Evolutionary conservation across 768 basidiomycete genomes (phyloP), one percentile per base, ranked within the genome.

Genomic region (Mycena epipterygia): DNA sequence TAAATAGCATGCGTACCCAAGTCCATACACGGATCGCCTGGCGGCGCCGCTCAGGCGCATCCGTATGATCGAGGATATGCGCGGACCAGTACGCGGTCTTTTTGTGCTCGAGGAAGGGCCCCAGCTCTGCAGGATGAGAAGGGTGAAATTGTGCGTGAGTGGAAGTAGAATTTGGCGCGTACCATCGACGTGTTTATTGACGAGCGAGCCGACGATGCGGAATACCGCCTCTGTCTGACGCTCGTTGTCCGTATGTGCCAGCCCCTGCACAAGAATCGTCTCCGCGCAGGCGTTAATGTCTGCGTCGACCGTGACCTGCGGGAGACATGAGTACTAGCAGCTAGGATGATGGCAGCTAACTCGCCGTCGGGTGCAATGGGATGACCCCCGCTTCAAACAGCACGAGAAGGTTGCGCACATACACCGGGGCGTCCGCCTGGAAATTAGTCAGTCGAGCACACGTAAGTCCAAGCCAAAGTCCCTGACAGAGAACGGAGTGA

Each of bases 131-230:
- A 17, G 23, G 29, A 37, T 29, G 21, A 49, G 23, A 35, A 29
- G 37, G 2, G 14, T 2, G n/a, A n/a, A n/a, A n/a, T n/a, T n/a
- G n/a, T n/a, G n/a, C n/a, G n/a, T n/a, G 12, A 12, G 21, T 3
- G 5, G 44, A 32, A 21, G 25, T 9, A 35, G 5, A 25, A n/a
- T n/a, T 25, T 49, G 73, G 4, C 25, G 25, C 86, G 71, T 55
- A 95, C 96, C 90, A 44, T 90, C 86, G 13, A 85, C 83, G 41
- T 90, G 88, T 79, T 96, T 95, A 79, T 98, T 98, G 30, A 96
- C 80, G n/a, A 94, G 81, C 0, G 91, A 87, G 1, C 91, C 86
- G 21, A 95, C 77, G 3, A 90, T 75, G 42, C 90, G 87, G 74
- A 88, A 84, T 2, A 86, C 88, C 30, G 90, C 86, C 33, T 86